Base-by-base conservation (phyloP, 116 monocot species). In the Cymodocea nodosa region DNA sequence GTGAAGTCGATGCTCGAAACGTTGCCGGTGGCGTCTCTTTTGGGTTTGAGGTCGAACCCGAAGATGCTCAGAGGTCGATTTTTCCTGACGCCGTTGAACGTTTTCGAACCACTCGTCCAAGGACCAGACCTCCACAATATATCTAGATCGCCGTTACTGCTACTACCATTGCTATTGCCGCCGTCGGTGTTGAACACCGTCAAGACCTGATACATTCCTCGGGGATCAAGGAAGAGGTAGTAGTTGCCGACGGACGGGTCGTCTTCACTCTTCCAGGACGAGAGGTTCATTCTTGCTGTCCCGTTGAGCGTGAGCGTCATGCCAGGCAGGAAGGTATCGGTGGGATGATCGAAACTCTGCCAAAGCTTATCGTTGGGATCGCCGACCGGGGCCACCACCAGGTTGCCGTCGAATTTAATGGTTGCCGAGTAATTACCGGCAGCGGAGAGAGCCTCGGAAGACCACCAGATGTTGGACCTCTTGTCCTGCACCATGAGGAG, bases 171-270 rank as follows among this genome's bases (percentile, higher is more conserved):
- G 35, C 2, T 63, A 48, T 44, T 63, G 15, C 17, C 7, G 34
- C 63, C 36, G 36, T 40, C 4, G 15, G 35, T 30, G 10, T 15
- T 60, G 5, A 25, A 14, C 13, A 15, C 16, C 34, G 60, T 60
- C 17, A 35, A 6, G 15, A 8, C 4, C 5, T 37, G 13, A 22
- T 64, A 15, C 5, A 63, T 68, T 3, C 37, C 57, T 2, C 35
- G 2, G 12, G 76, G 74, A 56, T 85, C 81, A 0, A 79, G 35
- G 56, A 64, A 73, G 2, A 79, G 55, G 2, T 78, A 59, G 72
- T 60, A 85, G 65, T 59, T 68, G 5, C 85, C 85, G 0, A 51
- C 2, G 1, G 68, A 23, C 0, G 81, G 85, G 64, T 85, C 85
- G 19, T 55, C 67, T 0, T 16, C 14, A 63, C 68, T 73, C 68